Evolutionary conservation across 257 asterid genomes (phyloP), one percentile per base, ranked within the genome.

Genomic region (Scutellaria baicalensis): DNA sequence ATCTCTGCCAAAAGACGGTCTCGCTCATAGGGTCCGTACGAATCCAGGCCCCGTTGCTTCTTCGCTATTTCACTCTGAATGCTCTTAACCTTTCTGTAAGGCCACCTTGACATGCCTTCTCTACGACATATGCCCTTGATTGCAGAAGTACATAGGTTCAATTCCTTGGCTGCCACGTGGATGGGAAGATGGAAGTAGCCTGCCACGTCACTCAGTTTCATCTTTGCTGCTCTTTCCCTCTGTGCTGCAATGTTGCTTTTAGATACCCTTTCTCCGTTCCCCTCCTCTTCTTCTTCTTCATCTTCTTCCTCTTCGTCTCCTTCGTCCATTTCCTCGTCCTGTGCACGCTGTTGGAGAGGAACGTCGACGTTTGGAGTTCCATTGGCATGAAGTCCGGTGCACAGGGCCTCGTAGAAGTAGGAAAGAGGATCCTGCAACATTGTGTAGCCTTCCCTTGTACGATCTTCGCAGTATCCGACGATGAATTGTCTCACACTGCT

Each of bases 181-280:
- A 85, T 72, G 0, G 89, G 83, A 52, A 91, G 89, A 75, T 88
- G 84, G 66, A 86, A 86, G 36, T 75, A 82, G 21, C 12, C 56
- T 2, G 61, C 64, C 70, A 90, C 70, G 67, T 88, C 96, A 14
- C 67, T 75, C 73, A 85, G 3, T 45, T 31, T 77, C 89, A 91
- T 21, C 61, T 68, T 81, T 1, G 77, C 83, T 1, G 89, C 68
- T 81, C 92, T 91, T 75, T 84, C 85, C 88, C 96, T 88, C 94
- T 91, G 88, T 27, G 64, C 75, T 68, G 79, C 73, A 70, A 85
- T 56, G 56, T 73, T 17, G 64, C 76, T 82, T 76, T 72, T 80
- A 42, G 61, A 48, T 2, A 6, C 39, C 62, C 55, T 63, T 23
- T 9, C 70, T 35, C 64, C 73, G n/a, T 57, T 59, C 17, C 72